Conservation (phyloP, 2,329 filamentous ascomycete species). For the Penicillium sp. region DNA sequence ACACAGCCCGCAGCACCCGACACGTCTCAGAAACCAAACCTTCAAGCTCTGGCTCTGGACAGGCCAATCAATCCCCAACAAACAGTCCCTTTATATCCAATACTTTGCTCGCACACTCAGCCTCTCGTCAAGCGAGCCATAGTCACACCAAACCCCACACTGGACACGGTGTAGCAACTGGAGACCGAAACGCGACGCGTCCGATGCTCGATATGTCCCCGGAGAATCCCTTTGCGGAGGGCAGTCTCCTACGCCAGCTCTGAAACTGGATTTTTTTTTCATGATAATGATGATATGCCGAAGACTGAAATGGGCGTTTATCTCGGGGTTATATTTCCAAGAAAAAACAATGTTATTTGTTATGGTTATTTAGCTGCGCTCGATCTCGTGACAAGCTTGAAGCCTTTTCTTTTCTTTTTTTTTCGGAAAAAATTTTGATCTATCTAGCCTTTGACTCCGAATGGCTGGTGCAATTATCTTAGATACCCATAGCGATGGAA, state of each 20-base stretch:
- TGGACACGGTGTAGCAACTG: constrained; percentile 47
- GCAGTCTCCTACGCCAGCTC: constrained; percentile 47
- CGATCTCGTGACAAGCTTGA: background rate
- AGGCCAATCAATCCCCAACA: constrained; percentile 12
- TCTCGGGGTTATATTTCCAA: background rate
- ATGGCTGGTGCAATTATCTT: background rate
- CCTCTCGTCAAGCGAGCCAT: constrained; percentile 17
- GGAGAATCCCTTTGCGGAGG: constrained; percentile 49
- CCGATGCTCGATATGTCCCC: constrained; percentile 50
- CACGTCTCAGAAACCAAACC: constrained; percentile 17
- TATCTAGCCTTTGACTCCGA: background rate
- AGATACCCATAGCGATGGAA: constrained; percentile 2
- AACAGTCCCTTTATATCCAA: constrained; percentile 39
- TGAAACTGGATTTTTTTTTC: constrained; percentile 5
- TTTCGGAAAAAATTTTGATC: background rate
- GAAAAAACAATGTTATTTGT: background rate
- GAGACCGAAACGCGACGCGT: constrained; percentile 42
- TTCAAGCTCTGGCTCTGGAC: constrained; percentile 15
- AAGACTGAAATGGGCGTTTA: background rate
- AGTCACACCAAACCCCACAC: constrained; percentile 25
- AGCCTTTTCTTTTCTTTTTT: no score
- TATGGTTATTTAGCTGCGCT: background rate
- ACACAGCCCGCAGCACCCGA: constrained; percentile 37
- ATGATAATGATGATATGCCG: constrained; percentile 2
- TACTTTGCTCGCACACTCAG: constrained; percentile 40